These are phyloP conservation scores for Polytrichum commune DNA, from an alignment of 225 moss, liverwort and hornwort genomes.

Conservation along the genomic window DNA sequence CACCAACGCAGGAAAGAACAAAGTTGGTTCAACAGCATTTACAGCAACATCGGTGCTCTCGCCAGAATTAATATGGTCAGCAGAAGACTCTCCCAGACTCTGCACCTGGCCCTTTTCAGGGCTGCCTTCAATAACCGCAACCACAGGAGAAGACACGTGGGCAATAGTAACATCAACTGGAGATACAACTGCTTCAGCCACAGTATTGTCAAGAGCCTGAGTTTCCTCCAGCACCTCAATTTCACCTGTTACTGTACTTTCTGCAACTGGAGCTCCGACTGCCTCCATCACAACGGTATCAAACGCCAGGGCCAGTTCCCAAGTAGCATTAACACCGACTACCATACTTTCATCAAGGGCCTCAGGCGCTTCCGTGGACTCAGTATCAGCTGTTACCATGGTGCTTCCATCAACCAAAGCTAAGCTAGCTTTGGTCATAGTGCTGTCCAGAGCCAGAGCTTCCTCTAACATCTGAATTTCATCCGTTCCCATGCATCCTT, in stretches of 20 bases:
- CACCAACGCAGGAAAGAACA: slow-evolving; percentile 2
- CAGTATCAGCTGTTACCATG: no score
- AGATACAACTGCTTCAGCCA: not conserved
- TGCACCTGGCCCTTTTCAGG: not conserved
- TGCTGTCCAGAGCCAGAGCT: not conserved
- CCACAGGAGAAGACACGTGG: not conserved
- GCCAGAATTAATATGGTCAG: not conserved
- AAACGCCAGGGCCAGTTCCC: not conserved
- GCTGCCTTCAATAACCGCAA: not conserved
- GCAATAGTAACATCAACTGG: not conserved
- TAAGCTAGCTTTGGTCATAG: not conserved
- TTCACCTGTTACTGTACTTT: not conserved
- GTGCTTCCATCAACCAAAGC: not conserved
- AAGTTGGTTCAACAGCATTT: not conserved
- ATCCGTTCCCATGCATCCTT: not conserved
- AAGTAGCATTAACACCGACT: not conserved
- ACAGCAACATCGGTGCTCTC: not conserved
- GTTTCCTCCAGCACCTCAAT: not conserved
- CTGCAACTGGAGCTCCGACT: not conserved
- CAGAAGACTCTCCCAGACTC: not conserved
- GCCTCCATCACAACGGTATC: not conserved
- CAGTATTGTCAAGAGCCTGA: not conserved
- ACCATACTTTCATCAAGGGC: not conserved
- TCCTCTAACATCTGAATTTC: not conserved
- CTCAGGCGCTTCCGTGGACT: no score